Conservation (phyloP, 2,329 filamentous ascomycete species). For the Arthroderma sp. region DNA sequence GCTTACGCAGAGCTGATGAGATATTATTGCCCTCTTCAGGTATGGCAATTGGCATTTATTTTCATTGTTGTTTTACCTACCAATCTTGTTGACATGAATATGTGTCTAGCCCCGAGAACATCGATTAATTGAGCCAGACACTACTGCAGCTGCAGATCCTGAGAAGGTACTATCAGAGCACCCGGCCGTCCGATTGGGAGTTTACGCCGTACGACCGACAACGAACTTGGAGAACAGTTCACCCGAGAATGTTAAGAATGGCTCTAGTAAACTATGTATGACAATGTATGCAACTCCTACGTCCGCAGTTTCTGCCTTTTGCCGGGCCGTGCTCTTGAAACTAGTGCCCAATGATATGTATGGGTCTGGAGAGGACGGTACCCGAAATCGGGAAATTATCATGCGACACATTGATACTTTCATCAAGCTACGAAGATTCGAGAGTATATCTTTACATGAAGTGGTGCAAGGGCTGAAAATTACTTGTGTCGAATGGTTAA, state of each 20-base stretch:
- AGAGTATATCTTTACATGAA: conserved; percentile 67
- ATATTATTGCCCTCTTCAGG: conserved; percentile 60
- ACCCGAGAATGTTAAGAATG: conserved; percentile 7
- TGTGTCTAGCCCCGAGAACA: background rate
- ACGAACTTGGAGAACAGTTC: background rate
- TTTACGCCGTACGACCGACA: too few species aligned
- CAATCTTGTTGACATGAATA: too few species aligned
- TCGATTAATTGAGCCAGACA: background rate
- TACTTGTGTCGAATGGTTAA: conserved; percentile 59
- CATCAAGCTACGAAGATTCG: conserved; percentile 63
- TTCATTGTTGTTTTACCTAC: background rate
- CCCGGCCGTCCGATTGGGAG: too few species aligned
- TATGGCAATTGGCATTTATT: conserved; percentile 16
- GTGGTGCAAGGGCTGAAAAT: conserved; percentile 63
- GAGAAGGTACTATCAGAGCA: too few species aligned
- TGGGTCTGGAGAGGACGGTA: conserved; percentile 44
- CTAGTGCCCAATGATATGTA: conserved; percentile 66
- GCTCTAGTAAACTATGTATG: conserved; percentile 24
- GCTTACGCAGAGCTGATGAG: conserved; percentile 66
- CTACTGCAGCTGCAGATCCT: background rate
- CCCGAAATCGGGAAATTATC: conserved; percentile 49
- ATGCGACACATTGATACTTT: conserved; percentile 64
- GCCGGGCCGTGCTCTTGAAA: conserved; percentile 58
- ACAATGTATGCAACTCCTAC: conserved; percentile 55
- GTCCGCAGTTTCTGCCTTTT: conserved; percentile 70